A percentile compares a stretch with the other conserved stretches of the same genome.
These are phyloP conservation scores for Alternaria infectoria DNA, from an alignment of 2,329 filamentous ascomycete genomes.

Conservation along the genomic window DNA sequence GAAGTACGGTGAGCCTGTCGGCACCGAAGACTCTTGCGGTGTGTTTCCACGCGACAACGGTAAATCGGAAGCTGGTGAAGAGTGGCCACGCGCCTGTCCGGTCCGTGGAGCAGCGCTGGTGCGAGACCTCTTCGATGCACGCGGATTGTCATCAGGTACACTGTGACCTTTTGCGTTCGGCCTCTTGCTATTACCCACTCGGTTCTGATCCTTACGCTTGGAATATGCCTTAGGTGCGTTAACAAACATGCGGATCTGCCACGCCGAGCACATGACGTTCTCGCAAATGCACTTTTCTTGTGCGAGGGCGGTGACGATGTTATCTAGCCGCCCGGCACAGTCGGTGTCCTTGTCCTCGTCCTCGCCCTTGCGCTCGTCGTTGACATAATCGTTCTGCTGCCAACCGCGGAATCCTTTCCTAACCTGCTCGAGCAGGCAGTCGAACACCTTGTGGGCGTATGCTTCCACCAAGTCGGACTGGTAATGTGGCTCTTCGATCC, in stretches of 20 bases:
- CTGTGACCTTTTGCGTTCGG: constrained; percentile 25
- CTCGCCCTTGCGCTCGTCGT: constrained; percentile 44
- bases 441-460: constrained; percentile 43
- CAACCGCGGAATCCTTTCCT: constrained; percentile 43
- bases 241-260: constrained; percentile 47
- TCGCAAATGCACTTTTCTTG: constrained; percentile 47
- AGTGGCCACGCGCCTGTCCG: constrained; percentile 9
- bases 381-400: constrained; percentile 45
- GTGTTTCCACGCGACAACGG: constrained; percentile 10
- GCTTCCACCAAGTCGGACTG: constrained; percentile 38
- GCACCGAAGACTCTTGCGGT: constrained; percentile 6
- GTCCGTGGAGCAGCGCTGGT: neutral
- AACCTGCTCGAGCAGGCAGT: constrained; percentile 38
- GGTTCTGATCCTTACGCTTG: constrained; percentile 41
- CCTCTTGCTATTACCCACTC: constrained; percentile 44
- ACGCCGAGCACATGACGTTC: constrained; percentile 45
- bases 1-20: constrained; percentile 7
- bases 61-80: constrained; percentile 7
- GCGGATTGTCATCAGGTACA: constrained; percentile 1
- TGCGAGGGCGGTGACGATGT: constrained; percentile 39
- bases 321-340: constrained; percentile 37
- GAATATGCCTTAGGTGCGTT: constrained; percentile 45
- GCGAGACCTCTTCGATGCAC: constrained; percentile 16
- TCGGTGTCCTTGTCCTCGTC: constrained; percentile 40
- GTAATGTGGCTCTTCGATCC: constrained; percentile 41